Conservation (phyloP, 2,329 filamentous ascomycete genomes). For the Escovopsis sp. region DNA sequence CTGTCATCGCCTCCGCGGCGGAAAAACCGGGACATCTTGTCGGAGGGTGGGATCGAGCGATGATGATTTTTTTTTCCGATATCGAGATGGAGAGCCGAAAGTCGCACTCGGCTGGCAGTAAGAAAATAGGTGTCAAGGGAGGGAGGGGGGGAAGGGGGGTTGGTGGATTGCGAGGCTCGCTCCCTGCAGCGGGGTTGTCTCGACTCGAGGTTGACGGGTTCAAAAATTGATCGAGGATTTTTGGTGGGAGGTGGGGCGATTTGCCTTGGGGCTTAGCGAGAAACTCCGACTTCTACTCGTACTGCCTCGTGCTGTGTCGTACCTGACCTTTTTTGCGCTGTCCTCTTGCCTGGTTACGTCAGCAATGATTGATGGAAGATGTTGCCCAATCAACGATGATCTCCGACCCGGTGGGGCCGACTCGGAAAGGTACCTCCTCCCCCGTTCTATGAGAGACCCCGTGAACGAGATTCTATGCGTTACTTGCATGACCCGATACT, state of each 20-base stretch:
- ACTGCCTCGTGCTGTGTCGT: neutral
- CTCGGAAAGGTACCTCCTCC: no score
- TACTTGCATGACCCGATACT: no score
- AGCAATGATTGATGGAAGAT: no score
- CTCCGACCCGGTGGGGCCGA: no score
- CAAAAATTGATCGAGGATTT: constrained; percentile 21
- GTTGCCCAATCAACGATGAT: no score
- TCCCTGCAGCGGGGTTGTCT: constrained; percentile 22
- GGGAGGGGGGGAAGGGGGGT: neutral
- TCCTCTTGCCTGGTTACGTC: constrained; percentile 7
- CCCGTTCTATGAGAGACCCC: no score
- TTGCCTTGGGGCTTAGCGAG: constrained; percentile 23
- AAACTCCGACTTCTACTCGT: no score
- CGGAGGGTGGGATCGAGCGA: constrained; percentile 5
- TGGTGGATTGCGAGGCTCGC: constrained; percentile 7
- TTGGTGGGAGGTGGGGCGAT: constrained; percentile 27
- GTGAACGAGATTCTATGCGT: no score
- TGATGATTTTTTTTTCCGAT: constrained; percentile 8
- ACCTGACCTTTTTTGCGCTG: constrained; percentile 1
- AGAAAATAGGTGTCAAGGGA: neutral
- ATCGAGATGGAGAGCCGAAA: constrained; percentile 6
- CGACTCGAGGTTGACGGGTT: constrained; percentile 3
- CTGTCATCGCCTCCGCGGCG: constrained; percentile 80
- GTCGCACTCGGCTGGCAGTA: constrained; percentile 3
- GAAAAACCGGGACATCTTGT: constrained; percentile 92